Percentiles rank a stretch among this genome's conserved stretches.
These are phyloP conservation scores for Venturia aucupariae DNA, from an alignment of 2,329 filamentous ascomycete species.

Conservation along the genomic window DNA sequence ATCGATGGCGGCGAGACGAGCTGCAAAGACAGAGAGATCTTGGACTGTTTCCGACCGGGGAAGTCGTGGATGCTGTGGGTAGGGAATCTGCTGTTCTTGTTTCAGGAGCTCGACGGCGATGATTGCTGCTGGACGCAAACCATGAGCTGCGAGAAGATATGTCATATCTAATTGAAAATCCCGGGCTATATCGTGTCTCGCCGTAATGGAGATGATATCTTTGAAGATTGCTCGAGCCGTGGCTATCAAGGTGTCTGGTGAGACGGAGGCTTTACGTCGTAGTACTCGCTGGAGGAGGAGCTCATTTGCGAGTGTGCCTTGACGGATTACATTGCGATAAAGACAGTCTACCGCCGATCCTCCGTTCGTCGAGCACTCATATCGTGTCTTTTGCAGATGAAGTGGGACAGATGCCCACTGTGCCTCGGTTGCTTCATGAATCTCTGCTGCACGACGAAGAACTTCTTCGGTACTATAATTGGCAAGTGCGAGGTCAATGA, in stretches of 20 bases:
- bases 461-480: constrained; percentile 28
- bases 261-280: constrained; percentile 32
- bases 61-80: constrained; percentile 22
- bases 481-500: constrained; percentile 48
- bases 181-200: constrained; percentile 30
- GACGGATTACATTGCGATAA: constrained; percentile 35
- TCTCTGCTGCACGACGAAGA: constrained; percentile 27
- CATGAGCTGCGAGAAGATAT: constrained; percentile 30
- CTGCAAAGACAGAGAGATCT: constrained; percentile 35
- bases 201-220: constrained; percentile 29
- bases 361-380: constrained; percentile 6
- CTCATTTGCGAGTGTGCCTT: constrained; percentile 47
- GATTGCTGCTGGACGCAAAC: constrained; percentile 34
- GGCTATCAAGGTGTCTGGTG: constrained; percentile 28
- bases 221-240: constrained; percentile 31
- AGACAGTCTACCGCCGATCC: constrained; percentile 33
- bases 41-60: constrained; percentile 37
- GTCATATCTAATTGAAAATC: constrained; percentile 36
- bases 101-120: constrained; percentile 36
- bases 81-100: constrained; percentile 27
- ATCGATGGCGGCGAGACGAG: constrained; percentile 30
- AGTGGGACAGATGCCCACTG: constrained; percentile 22
- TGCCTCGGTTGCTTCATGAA: constrained; percentile 20
- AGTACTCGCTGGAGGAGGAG: constrained; percentile 52
- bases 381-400: constrained; percentile 22